Evolutionary conservation across 2,329 filamentous ascomycete genomes (phyloP).

Genomic region (Aureobasidium sp.): DNA sequence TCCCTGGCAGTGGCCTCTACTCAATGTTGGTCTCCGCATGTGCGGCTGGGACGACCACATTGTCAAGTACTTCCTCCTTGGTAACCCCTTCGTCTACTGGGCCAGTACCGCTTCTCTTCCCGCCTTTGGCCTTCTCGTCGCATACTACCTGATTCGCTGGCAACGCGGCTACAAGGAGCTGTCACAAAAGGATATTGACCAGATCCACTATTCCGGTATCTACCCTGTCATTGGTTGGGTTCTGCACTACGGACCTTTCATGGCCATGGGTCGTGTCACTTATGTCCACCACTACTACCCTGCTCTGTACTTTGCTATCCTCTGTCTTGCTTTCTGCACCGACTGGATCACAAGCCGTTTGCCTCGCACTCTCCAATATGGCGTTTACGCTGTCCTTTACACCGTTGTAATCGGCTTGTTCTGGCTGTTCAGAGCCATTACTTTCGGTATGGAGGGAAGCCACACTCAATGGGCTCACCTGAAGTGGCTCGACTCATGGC

Average conservation of each 20-base stretch:
- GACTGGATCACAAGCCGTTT: constrained; percentile 74
- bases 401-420: constrained; percentile 70
- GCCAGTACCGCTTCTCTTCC: constrained; percentile 74
- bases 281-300: constrained; percentile 99
- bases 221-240: constrained; percentile 94
- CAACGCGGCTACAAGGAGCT: constrained; percentile 89
- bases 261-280: constrained; percentile 96
- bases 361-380: constrained; percentile 56
- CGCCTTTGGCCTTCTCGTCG: constrained; percentile 62
- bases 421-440: constrained; percentile 84
- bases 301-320: constrained; percentile 92
- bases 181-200: constrained; percentile 71
- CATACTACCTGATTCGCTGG: constrained; percentile 89
- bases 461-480: constrained; percentile 82
- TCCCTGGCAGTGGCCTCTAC: constrained; percentile 98
- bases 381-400: constrained; percentile 70
- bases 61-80: constrained; percentile 96
- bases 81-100: constrained; percentile 96
- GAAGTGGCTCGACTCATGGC: constrained; percentile 89
- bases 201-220: constrained; percentile 86
- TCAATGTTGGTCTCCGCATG: constrained; percentile 94
- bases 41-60: constrained; percentile 95
- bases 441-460: constrained; percentile 87
- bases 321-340: constrained; percentile 77
- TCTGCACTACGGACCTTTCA: constrained; percentile 90